Evolutionary conservation across 805 yeast species (phyloP).

Genomic region (Tetrapisispora fleetii): DNA sequence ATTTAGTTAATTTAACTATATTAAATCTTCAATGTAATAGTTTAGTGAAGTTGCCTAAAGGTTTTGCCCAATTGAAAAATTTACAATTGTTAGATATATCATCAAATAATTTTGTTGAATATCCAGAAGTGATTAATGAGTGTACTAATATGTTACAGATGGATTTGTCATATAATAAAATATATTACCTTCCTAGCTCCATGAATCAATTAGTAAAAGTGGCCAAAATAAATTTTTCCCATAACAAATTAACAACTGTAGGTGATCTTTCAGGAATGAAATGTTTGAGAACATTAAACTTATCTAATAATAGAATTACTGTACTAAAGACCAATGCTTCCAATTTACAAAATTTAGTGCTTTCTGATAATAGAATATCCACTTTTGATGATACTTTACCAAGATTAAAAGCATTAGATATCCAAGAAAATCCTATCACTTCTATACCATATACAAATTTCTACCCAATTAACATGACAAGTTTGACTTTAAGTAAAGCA

Average conservation of each 20-base stretch:
- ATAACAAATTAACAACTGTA: slow-evolving; percentile 44
- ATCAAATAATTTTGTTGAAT: slow-evolving; percentile 57
- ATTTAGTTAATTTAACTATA: slow-evolving; percentile 43
- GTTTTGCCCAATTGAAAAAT: slow-evolving; percentile 45
- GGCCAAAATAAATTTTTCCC: slow-evolving; percentile 62
- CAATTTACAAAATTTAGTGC: slow-evolving; percentile 58
- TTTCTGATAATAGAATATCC: slow-evolving; percentile 68
- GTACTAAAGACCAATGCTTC: slow-evolving; percentile 37
- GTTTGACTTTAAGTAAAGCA: slow-evolving; percentile 71
- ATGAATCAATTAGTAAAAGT: slow-evolving; percentile 51
- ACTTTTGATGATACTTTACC: slow-evolving; percentile 55
- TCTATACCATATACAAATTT: slow-evolving; percentile 31
- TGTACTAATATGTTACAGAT: slow-evolving; percentile 52
- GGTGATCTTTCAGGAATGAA: slow-evolving; percentile 41
- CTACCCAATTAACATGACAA: slow-evolving; percentile 49
- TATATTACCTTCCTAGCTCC: slow-evolving; percentile 49
- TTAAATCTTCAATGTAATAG: slow-evolving; percentile 71
- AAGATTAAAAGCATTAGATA: slow-evolving; percentile 54
- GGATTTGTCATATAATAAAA: slow-evolving; percentile 74
- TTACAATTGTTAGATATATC: slow-evolving; percentile 61
- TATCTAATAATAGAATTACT: slow-evolving; percentile 56
- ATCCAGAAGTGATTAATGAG: slow-evolving; percentile 57
- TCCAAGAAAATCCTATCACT: slow-evolving; percentile 81
- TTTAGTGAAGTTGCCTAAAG: slow-evolving; percentile 48
- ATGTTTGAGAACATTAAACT: slow-evolving; percentile 60